phyloP scores from a whole-genome alignment of 345 rosid species.

The Lumnitzera racemosa region DNA sequence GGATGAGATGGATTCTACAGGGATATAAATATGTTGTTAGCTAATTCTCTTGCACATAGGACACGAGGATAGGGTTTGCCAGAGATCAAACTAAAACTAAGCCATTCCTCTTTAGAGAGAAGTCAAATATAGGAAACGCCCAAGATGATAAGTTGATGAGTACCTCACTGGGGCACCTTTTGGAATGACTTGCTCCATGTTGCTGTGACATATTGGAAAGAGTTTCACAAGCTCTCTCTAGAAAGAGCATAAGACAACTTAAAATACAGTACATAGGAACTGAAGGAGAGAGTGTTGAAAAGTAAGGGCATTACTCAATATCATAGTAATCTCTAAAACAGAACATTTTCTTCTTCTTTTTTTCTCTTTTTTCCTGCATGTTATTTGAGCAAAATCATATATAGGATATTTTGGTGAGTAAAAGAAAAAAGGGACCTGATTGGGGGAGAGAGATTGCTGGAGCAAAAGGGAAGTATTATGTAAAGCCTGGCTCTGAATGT shows the following conservation, averaged over 20 bases:
- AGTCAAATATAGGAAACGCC: neutral
- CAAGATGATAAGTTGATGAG: neutral
- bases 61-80: no score
- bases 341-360: no score
- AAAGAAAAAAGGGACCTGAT: slow-evolving; percentile 39
- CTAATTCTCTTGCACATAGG: no score
- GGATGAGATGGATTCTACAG: no score
- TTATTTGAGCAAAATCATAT: no score
- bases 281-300: neutral
- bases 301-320: no score
- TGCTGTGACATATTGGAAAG: slow-evolving; percentile 66
- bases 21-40: no score
- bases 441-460: slow-evolving; percentile 30
- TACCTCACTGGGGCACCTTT: slow-evolving; percentile 53
- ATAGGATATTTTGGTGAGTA: neutral
- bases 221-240: slow-evolving; percentile 65
- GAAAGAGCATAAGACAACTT: slow-evolving; percentile 2
- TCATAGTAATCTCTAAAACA: no score
- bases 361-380: no score
- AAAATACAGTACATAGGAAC: neutral
- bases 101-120: neutral
- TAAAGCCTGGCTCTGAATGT: slow-evolving; percentile 67
- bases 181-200: slow-evolving; percentile 69
- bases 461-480: slow-evolving; percentile 45
- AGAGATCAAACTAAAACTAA: no score